Percentiles rank a stretch among this genome's conserved stretches.
Conservation (phyloP, 2,329 filamentous ascomycete genomes). For the Fusarium sp. region DNA sequence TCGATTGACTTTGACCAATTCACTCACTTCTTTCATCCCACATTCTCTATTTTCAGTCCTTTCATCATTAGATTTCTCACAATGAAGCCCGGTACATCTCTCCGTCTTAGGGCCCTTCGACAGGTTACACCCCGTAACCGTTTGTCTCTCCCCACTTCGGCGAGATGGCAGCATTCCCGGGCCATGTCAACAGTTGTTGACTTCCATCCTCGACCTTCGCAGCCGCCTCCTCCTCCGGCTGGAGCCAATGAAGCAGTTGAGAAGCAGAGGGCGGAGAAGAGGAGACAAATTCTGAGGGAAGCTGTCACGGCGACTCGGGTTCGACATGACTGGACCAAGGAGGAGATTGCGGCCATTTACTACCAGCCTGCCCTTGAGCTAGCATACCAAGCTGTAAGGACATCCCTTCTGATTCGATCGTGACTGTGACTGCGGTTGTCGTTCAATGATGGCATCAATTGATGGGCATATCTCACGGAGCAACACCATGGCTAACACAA, state of each 20-base stretch:
- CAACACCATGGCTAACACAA: constrained; percentile 21
- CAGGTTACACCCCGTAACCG: constrained; percentile 9
- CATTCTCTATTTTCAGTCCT: not conserved
- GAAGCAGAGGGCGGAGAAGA: constrained; percentile 38
- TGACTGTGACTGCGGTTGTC: not conserved
- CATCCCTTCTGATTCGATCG: not conserved
- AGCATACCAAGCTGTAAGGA: constrained; percentile 73
- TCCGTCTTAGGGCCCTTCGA: constrained; percentile 29
- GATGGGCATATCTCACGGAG: constrained; percentile 6
- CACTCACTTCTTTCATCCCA: constrained; percentile 5
- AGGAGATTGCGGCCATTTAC: constrained; percentile 84
- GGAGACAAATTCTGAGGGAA: constrained; percentile 49
- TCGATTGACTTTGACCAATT: constrained; percentile 3
- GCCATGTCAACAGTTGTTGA: constrained; percentile 42
- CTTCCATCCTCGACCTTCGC: constrained; percentile 31
- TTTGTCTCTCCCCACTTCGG: constrained; percentile 25
- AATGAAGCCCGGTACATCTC: constrained; percentile 32
- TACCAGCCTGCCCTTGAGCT: constrained; percentile 83
- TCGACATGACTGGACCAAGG: constrained; percentile 79
- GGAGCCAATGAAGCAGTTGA: constrained; percentile 32
- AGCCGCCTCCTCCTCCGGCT: constrained; percentile 35
- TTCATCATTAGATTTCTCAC: not conserved
- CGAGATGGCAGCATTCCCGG: constrained; percentile 32
- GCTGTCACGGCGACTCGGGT: constrained; percentile 69
- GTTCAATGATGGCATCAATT: not conserved